Evolutionary conservation across 441 rosid species (phyloP).

Genomic region (Populus hybrid): DNA sequence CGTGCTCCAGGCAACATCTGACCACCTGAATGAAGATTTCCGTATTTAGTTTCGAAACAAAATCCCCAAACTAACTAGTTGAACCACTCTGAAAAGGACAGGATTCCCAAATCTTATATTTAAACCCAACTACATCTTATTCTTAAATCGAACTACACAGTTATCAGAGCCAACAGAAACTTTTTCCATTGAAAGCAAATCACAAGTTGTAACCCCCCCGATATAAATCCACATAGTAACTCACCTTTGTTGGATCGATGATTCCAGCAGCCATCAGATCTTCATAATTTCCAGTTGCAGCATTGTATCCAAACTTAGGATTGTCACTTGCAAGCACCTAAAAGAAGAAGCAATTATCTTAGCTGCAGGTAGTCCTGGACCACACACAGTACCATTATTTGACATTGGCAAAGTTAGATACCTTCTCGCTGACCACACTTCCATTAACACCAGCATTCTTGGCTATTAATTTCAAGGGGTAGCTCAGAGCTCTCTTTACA

Average conservation of each 20-base stretch:
- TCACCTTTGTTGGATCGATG: constrained; percentile 92
- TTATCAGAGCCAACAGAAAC: background rate
- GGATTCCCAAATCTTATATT: background rate
- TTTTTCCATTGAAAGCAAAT: background rate
- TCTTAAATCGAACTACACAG: background rate
- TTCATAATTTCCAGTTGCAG: constrained; percentile 93
- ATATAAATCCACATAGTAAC: background rate
- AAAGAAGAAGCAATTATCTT: background rate
- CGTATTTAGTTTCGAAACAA: background rate
- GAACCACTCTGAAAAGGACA: background rate
- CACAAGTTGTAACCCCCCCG: background rate
- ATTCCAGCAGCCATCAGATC: constrained; percentile 97
- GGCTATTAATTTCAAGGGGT: constrained; percentile 84
- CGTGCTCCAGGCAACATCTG: constrained; percentile 95
- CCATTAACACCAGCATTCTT: constrained; percentile 96
- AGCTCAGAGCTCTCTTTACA: constrained; percentile 79
- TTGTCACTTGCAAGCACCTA: constrained; percentile 76
- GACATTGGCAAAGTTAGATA: background rate
- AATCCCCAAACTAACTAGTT: background rate
- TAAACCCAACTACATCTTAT: background rate
- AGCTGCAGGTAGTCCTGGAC: background rate
- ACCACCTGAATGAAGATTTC: constrained; percentile 55
- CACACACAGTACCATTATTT: background rate
- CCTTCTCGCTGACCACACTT: constrained; percentile 89
- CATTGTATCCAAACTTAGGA: constrained; percentile 70